Evolutionary conservation across 2,329 filamentous ascomycete genomes (phyloP), one percentile per base, ranked within the genome.

Genomic region (Rosellinia necatrix): DNA sequence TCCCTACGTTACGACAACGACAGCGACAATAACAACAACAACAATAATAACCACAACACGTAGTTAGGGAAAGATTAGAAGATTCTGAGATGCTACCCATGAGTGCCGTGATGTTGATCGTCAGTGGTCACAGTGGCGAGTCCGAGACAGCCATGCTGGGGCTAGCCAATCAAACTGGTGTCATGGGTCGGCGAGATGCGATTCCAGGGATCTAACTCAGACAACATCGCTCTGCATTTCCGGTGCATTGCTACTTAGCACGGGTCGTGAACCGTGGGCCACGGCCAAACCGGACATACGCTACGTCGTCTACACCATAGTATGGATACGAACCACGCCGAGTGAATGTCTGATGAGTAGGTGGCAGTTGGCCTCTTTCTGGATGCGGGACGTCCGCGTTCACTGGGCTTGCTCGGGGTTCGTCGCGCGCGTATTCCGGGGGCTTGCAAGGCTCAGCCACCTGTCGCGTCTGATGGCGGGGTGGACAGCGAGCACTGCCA

Each of bases 121-220:
- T 44, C 41, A 48, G 25, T 49, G n/a, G 51, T 46, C 29, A 10
- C 49, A 27, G 57, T 62, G 60, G 60, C 58, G 30, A 60, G 43
- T 53, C 60, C 58, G 53, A 62, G 60, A 62, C 60, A 62, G 56
- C 58, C 49, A 55, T 55, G 19, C 53, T 38, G 32, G 9, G 13
- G 3, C 24, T 7, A 41, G 34, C 55, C 53, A 60, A 60, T 60
- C 46, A 60, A 37, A 46, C 22, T 7, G 10, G n/a, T n/a, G 27
- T 1, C 42, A 30, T 34, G 40, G 24, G 19, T 17, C 32, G 41
- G 49, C 37, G 32, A 56, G 25, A 53, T 35, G 24, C 35, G 51
- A 49, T 49, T 53, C 42, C 19, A 46, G 46, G 43, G n/a, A 44
- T 48, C 30, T 27, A 46, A 27, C 37, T 44, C 25, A 50, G 27